These are phyloP conservation scores for Hemileccinum rubropunctum DNA, from an alignment of 768 basidiomycete genomes.

Conservation along the genomic window DNA sequence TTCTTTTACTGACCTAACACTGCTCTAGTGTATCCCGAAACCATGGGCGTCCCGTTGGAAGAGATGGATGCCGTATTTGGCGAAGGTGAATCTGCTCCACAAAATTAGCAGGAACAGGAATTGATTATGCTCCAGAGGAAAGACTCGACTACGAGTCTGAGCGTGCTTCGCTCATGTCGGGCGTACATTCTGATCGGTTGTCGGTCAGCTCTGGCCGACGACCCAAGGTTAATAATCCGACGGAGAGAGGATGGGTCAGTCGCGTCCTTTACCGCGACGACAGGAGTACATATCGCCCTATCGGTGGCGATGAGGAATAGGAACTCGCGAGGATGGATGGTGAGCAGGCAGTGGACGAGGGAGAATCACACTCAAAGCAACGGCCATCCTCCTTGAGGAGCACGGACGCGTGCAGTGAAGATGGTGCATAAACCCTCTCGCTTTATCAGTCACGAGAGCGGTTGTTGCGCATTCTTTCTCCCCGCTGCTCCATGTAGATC, in stretches of 20 bases:
- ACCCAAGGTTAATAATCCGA: conserved; percentile 18
- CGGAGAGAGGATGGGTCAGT: conserved; percentile 45
- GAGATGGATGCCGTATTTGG: conserved; percentile 91
- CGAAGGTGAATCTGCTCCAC: conserved; percentile 52
- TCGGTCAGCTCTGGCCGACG: conserved; percentile 31
- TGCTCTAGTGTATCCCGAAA: conserved; percentile 74
- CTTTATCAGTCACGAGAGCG: too few relatives aligned
- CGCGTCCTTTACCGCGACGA: conserved; percentile 46
- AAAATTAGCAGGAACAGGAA: conserved; percentile 12
- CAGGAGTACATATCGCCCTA: conserved; percentile 46
- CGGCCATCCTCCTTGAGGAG: conserved; percentile 9
- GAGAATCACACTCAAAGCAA: conserved; percentile 19
- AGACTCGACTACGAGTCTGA: conserved; percentile 65
- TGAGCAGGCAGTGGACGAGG: conserved; percentile 28
- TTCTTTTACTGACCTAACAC: conserved; percentile 7
- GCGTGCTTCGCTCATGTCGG: conserved; percentile 52
- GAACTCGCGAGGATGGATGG: conserved; percentile 54
- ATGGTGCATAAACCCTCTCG: conserved; percentile 6
- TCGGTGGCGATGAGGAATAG: conserved; percentile 53
- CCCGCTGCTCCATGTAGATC: conserved; percentile 8
- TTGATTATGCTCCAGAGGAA: conserved; percentile 42
- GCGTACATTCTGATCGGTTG: conserved; percentile 36
- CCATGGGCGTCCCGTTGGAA: conserved; percentile 82
- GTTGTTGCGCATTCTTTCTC: background rate
- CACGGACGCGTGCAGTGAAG: conserved; percentile 6